These are phyloP conservation scores for Knoxdaviesia capensis DNA, from an alignment of 2,329 filamentous ascomycete species.

Conservation along the genomic window DNA sequence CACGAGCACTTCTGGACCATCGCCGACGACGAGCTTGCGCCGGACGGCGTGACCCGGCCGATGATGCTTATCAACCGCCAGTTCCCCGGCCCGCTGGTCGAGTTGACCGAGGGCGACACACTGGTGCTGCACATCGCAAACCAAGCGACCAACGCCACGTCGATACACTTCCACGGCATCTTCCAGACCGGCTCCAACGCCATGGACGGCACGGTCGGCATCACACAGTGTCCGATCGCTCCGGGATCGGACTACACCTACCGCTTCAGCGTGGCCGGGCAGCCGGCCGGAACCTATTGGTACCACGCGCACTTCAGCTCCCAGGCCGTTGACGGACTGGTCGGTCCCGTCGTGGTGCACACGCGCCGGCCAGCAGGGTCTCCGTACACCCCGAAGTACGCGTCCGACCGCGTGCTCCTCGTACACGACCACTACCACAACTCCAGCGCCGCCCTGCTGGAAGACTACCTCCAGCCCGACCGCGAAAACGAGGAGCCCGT, in stretches of 20 bases:
- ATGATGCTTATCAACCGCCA: slow-evolving; percentile 36
- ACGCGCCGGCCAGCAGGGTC: slow-evolving; percentile 12
- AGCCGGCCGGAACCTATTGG: slow-evolving; percentile 24
- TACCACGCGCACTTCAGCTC: slow-evolving; percentile 48
- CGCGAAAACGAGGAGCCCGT: slow-evolving; percentile 42
- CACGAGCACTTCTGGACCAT: slow-evolving; percentile 41
- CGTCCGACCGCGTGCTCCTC: slow-evolving; percentile 38
- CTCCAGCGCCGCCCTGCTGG: slow-evolving; percentile 24
- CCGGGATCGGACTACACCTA: slow-evolving; percentile 45
- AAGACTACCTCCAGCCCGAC: slow-evolving; percentile 32
- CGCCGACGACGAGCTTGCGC: slow-evolving; percentile 31
- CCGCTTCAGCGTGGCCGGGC: slow-evolving; percentile 38
- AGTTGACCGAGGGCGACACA: slow-evolving; percentile 37
- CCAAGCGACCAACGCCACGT: slow-evolving; percentile 41
- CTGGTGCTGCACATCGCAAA: slow-evolving; percentile 52
- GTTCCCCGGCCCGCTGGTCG: slow-evolving; percentile 39
- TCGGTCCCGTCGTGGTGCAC: slow-evolving; percentile 47
- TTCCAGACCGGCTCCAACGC: slow-evolving; percentile 56
- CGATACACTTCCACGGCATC: slow-evolving; percentile 60
- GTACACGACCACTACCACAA: slow-evolving; percentile 60
- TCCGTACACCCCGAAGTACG: slow-evolving; percentile 6
- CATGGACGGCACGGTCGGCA: slow-evolving; percentile 50
- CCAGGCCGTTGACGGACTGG: slow-evolving; percentile 48
- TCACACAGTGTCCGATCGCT: slow-evolving; percentile 47
- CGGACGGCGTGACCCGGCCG: slow-evolving; percentile 21